Percentiles rank a stretch among this genome's conserved stretches.
phyloP scores from a whole-genome alignment of 495 filamentous ascomycete species.

The Astrothelium subdiscretum region DNA sequence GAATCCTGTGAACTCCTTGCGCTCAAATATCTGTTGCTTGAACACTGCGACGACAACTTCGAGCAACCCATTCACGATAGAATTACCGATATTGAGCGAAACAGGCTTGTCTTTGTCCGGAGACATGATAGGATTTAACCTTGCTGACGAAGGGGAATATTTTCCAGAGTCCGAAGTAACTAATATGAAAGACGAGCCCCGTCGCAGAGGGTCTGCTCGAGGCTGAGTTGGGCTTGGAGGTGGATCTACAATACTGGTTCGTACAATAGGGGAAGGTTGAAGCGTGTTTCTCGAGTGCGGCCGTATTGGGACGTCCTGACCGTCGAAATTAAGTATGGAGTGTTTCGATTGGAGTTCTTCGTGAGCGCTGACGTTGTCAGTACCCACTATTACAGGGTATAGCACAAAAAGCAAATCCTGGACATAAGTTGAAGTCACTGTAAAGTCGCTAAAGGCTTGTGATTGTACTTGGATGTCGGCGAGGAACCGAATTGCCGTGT shows the following conservation, averaged over 20 bases:
- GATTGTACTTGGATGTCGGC: conserved; percentile 65
- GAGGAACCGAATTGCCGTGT: conserved; percentile 67
- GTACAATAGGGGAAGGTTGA: conserved; percentile 49
- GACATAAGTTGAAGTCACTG: conserved; percentile 61
- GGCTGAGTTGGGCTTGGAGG: conserved; percentile 33
- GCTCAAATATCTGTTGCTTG: conserved; percentile 64
- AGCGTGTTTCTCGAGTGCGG: conserved; percentile 50
- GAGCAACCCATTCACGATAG: conserved; percentile 60
- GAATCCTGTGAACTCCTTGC: conserved; percentile 85
- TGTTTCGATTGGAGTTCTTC: conserved; percentile 72
- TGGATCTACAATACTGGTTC: conserved; percentile 52
- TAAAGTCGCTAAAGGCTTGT: conserved; percentile 65
- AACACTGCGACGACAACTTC: conserved; percentile 69
- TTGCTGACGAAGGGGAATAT: conserved; percentile 43
- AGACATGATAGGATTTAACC: conserved; percentile 49
- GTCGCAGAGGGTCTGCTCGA: conserved; percentile 47
- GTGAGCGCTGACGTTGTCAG: conserved; percentile 68
- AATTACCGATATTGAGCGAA: conserved; percentile 47
- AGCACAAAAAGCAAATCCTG: conserved; percentile 65
- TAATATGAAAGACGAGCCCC: conserved; percentile 82
- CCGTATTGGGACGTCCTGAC: conserved; percentile 68
- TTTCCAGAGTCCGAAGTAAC: conserved; percentile 57
- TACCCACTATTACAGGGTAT: conserved; percentile 75
- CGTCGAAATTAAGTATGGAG: conserved; percentile 70
- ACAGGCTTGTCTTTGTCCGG: conserved; percentile 39